Evolutionary conservation across 768 basidiomycete genomes (phyloP).

Genomic region (Russula virescens): DNA sequence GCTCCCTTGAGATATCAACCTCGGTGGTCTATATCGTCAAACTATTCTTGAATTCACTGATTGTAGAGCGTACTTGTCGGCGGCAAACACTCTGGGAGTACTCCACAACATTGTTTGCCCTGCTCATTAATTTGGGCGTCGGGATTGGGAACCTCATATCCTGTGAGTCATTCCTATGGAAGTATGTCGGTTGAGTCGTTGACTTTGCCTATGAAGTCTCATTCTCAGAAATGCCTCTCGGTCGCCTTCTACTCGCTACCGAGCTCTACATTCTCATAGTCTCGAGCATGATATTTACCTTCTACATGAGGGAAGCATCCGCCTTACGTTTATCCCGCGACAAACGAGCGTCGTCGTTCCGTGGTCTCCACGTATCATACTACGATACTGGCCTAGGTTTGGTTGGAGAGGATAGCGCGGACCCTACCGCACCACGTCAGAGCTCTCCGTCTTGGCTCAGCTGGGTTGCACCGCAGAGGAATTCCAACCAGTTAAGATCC

Average conservation of each 20-base stretch:
- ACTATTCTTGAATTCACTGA: constrained; percentile 50
- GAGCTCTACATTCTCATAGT: constrained; percentile 59
- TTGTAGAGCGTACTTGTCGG: constrained; percentile 37
- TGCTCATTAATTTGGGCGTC: constrained; percentile 47
- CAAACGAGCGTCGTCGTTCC: constrained; percentile 28
- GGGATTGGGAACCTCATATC: constrained; percentile 50
- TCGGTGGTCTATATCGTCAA: constrained; percentile 59
- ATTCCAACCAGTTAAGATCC: constrained; percentile 27
- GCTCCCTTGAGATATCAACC: constrained; percentile 51
- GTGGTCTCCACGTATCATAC: constrained; percentile 19
- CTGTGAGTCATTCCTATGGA: constrained; percentile 42
- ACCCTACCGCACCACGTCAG: neutral
- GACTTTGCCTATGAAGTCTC: constrained; percentile 39
- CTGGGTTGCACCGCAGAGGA: constrained; percentile 23
- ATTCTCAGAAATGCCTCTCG: constrained; percentile 63
- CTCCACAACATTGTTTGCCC: constrained; percentile 43
- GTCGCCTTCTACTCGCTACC: constrained; percentile 58
- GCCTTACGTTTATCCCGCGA: neutral
- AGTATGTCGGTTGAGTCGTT: neutral
- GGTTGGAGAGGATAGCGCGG: neutral
- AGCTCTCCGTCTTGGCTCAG: constrained; percentile 36
- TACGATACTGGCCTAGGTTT: constrained; percentile 4
- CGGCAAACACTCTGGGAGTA: constrained; percentile 44
- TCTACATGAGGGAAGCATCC: constrained; percentile 26
- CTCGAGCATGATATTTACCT: constrained; percentile 47